Conservation (phyloP, 306 rosid genomes). For the Cicer pinnatifidum region DNA sequence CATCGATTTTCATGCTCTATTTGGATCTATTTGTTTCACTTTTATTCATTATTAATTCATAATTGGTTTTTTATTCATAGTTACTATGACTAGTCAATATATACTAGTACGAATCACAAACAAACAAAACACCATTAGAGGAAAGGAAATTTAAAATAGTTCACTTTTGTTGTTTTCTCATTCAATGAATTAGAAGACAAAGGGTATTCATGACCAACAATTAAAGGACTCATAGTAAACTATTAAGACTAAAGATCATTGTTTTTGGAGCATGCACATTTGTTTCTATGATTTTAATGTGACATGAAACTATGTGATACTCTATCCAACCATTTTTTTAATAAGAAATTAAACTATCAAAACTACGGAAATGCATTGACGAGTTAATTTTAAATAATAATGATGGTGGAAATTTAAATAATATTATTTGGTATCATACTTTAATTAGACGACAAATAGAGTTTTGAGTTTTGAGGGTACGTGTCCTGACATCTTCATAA, state of each 20-base stretch:
- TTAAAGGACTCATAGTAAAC: neutral
- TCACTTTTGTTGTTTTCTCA: constrained; percentile 41
- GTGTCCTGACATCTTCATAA: no score
- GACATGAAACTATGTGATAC: neutral
- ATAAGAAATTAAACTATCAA: no score
- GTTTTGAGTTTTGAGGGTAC: no score
- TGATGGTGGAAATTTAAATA: no score
- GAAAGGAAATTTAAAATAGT: neutral
- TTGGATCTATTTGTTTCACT: constrained; percentile 27
- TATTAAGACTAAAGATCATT: constrained; percentile 11
- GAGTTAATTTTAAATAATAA: no score
- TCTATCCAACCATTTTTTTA: neutral
- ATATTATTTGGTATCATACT: no score
- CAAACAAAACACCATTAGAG: constrained; percentile 16
- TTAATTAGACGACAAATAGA: no score
- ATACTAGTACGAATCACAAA: neutral
- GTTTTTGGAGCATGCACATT: constrained; percentile 13
- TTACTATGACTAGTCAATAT: neutral
- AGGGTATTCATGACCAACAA: constrained; percentile 32
- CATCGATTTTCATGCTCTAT: constrained; percentile 46
- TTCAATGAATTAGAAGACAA: constrained; percentile 35
- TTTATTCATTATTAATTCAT: neutral
- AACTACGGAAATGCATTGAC: no score
- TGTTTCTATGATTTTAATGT: constrained; percentile 8
- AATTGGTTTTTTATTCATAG: neutral